Conservation (phyloP, 441 rosid species). For the Syzygium syzygioides region DNA sequence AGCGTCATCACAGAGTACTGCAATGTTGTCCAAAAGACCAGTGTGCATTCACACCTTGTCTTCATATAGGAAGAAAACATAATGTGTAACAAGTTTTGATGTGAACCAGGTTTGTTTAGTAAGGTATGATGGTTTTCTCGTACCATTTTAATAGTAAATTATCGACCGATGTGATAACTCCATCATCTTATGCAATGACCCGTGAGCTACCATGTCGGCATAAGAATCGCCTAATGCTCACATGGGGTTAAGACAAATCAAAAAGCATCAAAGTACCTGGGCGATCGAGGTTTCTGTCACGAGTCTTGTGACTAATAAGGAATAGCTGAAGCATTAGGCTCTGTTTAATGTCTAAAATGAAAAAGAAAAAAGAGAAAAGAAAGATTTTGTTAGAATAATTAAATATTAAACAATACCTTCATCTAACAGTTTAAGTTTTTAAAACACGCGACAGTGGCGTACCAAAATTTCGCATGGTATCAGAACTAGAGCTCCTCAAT, state of each 20-base stretch:
- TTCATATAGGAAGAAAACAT: neutral
- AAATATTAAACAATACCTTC: no score
- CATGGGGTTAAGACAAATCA: neutral
- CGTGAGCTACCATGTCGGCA: neutral
- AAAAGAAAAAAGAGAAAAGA: no score
- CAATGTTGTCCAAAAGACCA: neutral
- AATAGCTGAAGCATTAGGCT: neutral
- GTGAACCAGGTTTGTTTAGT: neutral
- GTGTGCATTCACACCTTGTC: neutral
- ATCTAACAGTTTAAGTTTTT: no score
- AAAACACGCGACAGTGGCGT: no score
- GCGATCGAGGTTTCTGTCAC: neutral
- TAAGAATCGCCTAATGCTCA: neutral
- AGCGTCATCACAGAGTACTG: neutral
- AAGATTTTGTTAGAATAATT: no score
- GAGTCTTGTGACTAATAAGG: neutral
- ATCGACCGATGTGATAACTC: neutral
- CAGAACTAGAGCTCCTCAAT: no score
- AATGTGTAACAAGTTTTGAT: neutral
- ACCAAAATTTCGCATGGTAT: no score
- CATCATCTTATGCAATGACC: neutral
- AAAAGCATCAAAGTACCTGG: neutral
- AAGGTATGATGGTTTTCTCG: neutral
- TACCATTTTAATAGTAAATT: neutral
- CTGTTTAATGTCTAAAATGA: neutral